These are phyloP conservation scores for Thraustochytrium sp. DNA, from an alignment of 352 stramenopile genomes.

Conservation along the genomic window DNA sequence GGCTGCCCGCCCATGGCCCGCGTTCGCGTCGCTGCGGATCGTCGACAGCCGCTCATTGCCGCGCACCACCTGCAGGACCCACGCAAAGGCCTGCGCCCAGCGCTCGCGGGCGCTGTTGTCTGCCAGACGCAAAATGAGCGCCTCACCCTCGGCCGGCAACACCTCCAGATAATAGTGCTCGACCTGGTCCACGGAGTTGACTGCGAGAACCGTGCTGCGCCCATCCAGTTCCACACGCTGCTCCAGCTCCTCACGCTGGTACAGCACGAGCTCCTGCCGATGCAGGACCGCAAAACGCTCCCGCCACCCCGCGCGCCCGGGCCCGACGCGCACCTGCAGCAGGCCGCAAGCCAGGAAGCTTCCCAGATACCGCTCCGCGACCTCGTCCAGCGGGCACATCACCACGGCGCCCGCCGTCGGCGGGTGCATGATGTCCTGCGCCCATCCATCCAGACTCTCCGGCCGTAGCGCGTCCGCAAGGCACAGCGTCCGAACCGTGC, in stretches of 20 bases:
- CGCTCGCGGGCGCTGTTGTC: background rate
- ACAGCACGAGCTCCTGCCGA: background rate
- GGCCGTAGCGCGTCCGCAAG: background rate
- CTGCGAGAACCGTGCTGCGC: background rate
- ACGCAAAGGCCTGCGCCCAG: slow-evolving; percentile 10
- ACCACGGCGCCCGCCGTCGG: background rate
- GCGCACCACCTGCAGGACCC: background rate
- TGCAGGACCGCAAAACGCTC: slow-evolving; percentile 22
- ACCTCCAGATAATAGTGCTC: slow-evolving; percentile 27
- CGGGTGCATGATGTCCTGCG: background rate
- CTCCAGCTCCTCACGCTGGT: background rate
- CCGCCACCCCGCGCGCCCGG: background rate
- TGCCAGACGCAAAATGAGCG: background rate
- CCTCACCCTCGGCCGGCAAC: background rate
- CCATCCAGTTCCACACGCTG: background rate
- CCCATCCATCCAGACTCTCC: background rate
- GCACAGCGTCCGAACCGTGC: background rate
- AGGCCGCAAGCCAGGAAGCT: background rate
- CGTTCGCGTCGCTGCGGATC: background rate
- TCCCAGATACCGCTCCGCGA: background rate
- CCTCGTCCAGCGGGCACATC: background rate
- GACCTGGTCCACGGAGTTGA: background rate
- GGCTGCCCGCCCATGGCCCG: too few relatives aligned
- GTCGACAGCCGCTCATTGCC: background rate
- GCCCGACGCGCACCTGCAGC: background rate